Conservation (phyloP, 495 filamentous ascomycete genomes). For the Penicillium robsamsonii region DNA sequence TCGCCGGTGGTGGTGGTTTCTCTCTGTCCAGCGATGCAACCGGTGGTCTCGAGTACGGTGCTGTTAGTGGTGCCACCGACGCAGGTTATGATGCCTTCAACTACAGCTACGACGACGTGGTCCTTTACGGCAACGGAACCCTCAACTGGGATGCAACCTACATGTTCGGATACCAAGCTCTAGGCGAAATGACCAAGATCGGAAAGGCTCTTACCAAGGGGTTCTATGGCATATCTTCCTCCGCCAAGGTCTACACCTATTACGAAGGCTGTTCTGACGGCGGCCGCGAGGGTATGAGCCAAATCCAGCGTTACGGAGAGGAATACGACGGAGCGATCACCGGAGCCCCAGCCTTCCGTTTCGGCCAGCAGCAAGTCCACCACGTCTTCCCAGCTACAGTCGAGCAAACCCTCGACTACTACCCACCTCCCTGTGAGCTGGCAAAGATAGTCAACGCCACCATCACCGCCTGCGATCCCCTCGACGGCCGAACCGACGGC, state of each 20-base stretch:
- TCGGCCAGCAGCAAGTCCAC: conserved; percentile 49
- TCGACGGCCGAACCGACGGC: conserved; percentile 53
- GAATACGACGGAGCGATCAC: conserved; percentile 50
- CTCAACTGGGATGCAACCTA: conserved; percentile 46
- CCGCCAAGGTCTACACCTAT: conserved; percentile 37
- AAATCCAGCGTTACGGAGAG: conserved; percentile 51
- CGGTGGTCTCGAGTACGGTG: conserved; percentile 41
- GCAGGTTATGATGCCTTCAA: conserved; percentile 41
- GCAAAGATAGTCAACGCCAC: conserved; percentile 50
- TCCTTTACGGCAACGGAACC: conserved; percentile 38
- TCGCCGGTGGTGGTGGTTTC: conserved; percentile 38
- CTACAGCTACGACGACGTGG: conserved; percentile 36
- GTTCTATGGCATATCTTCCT: conserved; percentile 32
- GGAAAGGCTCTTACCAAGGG: conserved; percentile 33
- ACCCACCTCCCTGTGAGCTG: conserved; percentile 51
- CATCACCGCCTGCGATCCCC: conserved; percentile 50
- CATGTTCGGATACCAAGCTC: conserved; percentile 47
- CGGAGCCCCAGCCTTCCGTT: conserved; percentile 54
- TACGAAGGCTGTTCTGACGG: conserved; percentile 42
- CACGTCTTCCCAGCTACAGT: conserved; percentile 46
- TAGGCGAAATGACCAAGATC: conserved; percentile 38
- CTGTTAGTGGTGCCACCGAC: conserved; percentile 35
- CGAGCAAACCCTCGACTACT: conserved; percentile 49
- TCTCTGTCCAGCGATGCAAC: conserved; percentile 29
- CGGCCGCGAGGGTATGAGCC: conserved; percentile 44